Conservation (phyloP, 2,329 filamentous ascomycete genomes). For the Xylaria sp. region DNA sequence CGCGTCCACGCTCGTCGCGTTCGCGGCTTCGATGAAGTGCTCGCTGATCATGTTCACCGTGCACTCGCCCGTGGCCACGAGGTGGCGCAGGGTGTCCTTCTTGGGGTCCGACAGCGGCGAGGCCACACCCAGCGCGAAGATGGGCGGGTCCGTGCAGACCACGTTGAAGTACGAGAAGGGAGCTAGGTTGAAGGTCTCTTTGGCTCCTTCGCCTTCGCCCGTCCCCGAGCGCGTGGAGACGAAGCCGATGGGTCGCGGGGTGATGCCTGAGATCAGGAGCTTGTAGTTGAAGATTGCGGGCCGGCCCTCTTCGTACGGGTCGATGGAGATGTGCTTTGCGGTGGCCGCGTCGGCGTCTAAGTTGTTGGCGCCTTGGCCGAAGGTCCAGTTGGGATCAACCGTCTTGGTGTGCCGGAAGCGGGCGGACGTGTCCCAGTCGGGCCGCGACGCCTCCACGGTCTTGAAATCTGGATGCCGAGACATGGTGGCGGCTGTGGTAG, state of each 20-base stretch:
- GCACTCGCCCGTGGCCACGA: conserved; percentile 78
- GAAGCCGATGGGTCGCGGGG: conserved; percentile 83
- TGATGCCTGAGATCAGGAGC: conserved; percentile 83
- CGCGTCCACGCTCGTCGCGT: conserved; percentile 80
- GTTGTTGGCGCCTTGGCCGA: conserved; percentile 73
- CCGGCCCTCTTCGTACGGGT: conserved; percentile 79
- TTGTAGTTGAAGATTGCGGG: conserved; percentile 85
- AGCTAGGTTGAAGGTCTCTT: conserved; percentile 75
- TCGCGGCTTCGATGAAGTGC: conserved; percentile 87
- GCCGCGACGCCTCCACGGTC: conserved; percentile 72
- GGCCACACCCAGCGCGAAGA: conserved; percentile 74
- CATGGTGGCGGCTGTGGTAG: conserved; percentile 36
- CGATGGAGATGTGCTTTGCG: conserved; percentile 75
- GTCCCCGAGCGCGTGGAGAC: conserved; percentile 62
- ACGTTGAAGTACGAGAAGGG: conserved; percentile 90
- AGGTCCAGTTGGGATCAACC: conserved; percentile 71
- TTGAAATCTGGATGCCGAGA: conserved; percentile 80
- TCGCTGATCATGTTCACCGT: conserved; percentile 90
- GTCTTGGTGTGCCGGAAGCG: conserved; percentile 71
- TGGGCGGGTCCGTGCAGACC: conserved; percentile 85
- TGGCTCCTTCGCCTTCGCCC: conserved; percentile 59
- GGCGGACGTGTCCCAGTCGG: conserved; percentile 64
- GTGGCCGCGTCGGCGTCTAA: conserved; percentile 42
- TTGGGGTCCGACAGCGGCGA: conserved; percentile 67
- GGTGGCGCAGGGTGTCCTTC: conserved; percentile 84